Percentiles rank a stretch among this genome's conserved stretches.
Conservation (phyloP, 1,284 basidiomycete genomes). For the Neolentinus lepideus region DNA sequence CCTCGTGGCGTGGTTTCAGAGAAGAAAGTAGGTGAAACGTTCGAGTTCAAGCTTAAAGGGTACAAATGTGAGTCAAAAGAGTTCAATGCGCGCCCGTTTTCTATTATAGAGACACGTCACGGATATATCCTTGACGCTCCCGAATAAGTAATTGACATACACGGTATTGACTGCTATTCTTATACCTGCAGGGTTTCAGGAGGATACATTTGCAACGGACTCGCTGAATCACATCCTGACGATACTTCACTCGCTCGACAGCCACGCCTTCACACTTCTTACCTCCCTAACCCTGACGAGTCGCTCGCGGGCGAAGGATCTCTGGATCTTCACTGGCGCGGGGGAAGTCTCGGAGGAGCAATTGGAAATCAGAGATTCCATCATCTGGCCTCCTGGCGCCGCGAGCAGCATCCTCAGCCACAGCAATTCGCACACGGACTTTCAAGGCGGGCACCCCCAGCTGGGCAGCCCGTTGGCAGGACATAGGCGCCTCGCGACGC, state of each 20-base stretch:
- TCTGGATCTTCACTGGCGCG: slow-evolving; percentile 71
- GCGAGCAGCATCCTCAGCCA: slow-evolving; percentile 11
- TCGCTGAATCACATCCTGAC: slow-evolving; percentile 68
- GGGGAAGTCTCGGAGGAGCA: slow-evolving; percentile 23
- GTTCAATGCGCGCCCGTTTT: background rate
- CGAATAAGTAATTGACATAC: too few species aligned
- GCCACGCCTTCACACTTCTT: slow-evolving; percentile 58
- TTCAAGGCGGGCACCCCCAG: slow-evolving; percentile 18
- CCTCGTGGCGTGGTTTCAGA: slow-evolving; percentile 70
- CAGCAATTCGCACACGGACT: slow-evolving; percentile 20
- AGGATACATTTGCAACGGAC: slow-evolving; percentile 70
- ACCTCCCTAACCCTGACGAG: slow-evolving; percentile 61
- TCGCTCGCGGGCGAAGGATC: slow-evolving; percentile 66
- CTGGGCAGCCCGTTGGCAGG: slow-evolving; percentile 13
- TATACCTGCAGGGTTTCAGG: slow-evolving; percentile 58
- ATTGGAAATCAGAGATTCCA: slow-evolving; percentile 24
- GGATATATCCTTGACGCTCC: slow-evolving; percentile 1
- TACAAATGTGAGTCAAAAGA: slow-evolving; percentile 58
- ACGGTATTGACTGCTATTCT: slow-evolving; percentile 2
- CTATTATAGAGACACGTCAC: slow-evolving; percentile 1
- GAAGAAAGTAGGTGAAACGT: slow-evolving; percentile 66
- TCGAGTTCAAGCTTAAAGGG: slow-evolving; percentile 75
- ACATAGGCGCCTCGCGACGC: slow-evolving; percentile 8
- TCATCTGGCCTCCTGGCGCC: slow-evolving; percentile 12
- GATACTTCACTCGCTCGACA: slow-evolving; percentile 59